Evolutionary conservation across 129 eudicot genomes (phyloP), one percentile per base, ranked within the genome.

Genomic region (Tanacetum coccineum): DNA sequence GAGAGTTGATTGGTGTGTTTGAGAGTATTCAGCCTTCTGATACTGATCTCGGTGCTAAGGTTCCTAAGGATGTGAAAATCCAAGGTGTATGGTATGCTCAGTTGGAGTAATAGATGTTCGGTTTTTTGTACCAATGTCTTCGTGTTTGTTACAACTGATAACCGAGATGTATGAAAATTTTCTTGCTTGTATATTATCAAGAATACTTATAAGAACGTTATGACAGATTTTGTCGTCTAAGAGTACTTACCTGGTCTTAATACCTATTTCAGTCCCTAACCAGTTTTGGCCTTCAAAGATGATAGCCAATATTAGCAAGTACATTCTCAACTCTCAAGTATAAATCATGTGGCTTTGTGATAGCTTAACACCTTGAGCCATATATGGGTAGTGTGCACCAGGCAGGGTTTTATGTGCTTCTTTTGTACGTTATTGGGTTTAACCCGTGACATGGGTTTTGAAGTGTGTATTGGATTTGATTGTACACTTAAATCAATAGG

Each of bases 21-120:
- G 95, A 90, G 76, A 90, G 95, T 80, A 54, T 90, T 72, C 92
- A 87, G 87, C 97, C 97, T 14, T 90, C 97, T n/a, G 97, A 91
- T 70, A 91, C 95, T 62, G 95, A 87, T 81, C 81, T 91, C 80
- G 97, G 95, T 0, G 82, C 97, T 4, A 91, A 91, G 81, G 84
- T 77, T 26, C 97, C 95, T 0, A 91, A 91, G 70, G 97, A 91
- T 79, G 97, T 91, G 13, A 91, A 91, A 76, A 87, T 91, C 58
- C 96, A 91, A 75, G 97, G 97, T 14, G 76, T 88, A 54, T 91
- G 95, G 17, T 48, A 48, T 48, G 53, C 17, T 48, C 17, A 11
- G 53, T 48, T 48, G 53, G 14, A 48, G 17, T 14, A 2, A 53
- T 53, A 17, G 42, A 36, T 36, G 11, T 64, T 62, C 19, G 54